Conservation (phyloP, 305 asterid genomes). For the Fraxinus velutina region DNA sequence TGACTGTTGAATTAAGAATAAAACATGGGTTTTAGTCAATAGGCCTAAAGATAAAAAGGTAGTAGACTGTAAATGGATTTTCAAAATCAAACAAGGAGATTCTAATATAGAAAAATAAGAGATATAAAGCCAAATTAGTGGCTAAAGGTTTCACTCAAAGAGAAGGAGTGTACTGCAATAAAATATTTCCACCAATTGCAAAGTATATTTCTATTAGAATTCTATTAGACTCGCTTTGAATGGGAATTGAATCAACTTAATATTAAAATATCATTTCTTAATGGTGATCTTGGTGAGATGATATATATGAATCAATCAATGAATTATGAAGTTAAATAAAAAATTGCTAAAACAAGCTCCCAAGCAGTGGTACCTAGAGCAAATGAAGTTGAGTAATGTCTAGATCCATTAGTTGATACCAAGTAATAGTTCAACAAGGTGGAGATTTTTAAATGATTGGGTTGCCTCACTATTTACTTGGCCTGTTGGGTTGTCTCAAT, state of each 20-base stretch:
- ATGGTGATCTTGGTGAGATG: not conserved
- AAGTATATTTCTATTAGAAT: not conserved
- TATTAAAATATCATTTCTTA: not conserved
- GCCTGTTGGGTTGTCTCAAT: not conserved
- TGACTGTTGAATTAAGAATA: not conserved
- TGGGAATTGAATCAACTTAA: not conserved
- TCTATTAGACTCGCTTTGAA: not conserved
- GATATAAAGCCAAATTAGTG: too few species aligned
- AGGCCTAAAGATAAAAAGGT: not conserved
- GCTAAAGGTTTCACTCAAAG: too few species aligned
- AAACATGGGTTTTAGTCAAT: not conserved
- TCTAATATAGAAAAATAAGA: not conserved
- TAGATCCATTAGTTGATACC: not conserved
- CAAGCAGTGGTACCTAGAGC: not conserved
- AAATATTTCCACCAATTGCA: not conserved
- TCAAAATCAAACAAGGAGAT: not conserved
- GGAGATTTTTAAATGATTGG: not conserved
- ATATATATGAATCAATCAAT: not conserved
- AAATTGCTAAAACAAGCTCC: not conserved
- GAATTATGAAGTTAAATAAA: not conserved
- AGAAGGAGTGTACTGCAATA: not conserved
- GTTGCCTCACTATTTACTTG: not conserved
- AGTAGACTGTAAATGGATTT: not conserved
- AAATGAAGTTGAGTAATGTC: not conserved
- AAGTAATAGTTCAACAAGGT: not conserved